Evolutionary conservation across 345 rosid species (phyloP), one percentile per base, ranked within the genome.

Genomic region (Stellera chamaejasme): DNA sequence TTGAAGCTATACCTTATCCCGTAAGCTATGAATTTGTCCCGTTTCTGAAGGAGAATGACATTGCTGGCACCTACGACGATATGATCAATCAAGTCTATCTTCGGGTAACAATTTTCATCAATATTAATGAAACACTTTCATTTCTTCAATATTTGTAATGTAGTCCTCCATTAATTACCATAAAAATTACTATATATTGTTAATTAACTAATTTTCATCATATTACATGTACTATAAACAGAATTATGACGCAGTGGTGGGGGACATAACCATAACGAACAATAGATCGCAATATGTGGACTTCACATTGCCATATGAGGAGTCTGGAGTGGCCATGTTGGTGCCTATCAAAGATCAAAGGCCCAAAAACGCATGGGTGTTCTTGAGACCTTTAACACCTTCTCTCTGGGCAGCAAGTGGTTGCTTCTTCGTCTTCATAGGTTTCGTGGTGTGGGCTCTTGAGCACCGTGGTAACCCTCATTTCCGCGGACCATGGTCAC

Each of bases 31-130:
- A 64, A 57, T 71, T 75, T 49, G 63, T 66, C 6, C 55, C 52
- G 0, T 72, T 63, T 3, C 68, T 27, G 25, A 57, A 11, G 4
- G 52, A 13, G 1, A 10, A 68, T 26, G 78, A 74, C 41, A 15
- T 23, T 8, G 48, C 54, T 15, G 72, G 56, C 11, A 52, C 23
- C 41, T 59, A 69, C 46, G 36, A 65, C 51, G 69, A 78, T 9
- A 55, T 72, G 42, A 62, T 77, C 53, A 6, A 51, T 19, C 56
- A 64, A 55, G 71, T 79, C 52, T 57, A 64, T 60, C 69, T 55
- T 8, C 56, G 67, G 76, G 77, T 75, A 26, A 5, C 54, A 48
- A 14, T 13, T 10, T 48, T 11, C 23, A n/a, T n/a, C n/a, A n/a
- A n/a, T n/a, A n/a, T n/a, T n/a, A n/a, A n/a, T n/a, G n/a, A n/a